Percentiles rank a stretch among this genome's conserved stretches.
phyloP scores from a whole-genome alignment of 805 yeast species.

The Clavispora fructus region DNA sequence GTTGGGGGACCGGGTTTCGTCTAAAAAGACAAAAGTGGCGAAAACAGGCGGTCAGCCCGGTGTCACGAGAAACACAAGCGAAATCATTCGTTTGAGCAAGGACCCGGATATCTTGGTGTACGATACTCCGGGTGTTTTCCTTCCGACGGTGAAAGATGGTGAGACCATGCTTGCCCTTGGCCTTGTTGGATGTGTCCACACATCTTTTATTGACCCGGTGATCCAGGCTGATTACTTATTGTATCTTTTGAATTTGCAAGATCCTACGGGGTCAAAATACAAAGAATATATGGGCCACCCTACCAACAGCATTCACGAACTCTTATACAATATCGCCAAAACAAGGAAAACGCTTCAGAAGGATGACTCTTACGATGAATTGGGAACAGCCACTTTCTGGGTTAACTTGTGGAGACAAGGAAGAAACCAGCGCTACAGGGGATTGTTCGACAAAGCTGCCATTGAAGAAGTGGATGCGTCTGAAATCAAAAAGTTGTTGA shows the following conservation, averaged over 20 bases:
- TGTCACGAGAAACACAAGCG: constrained; percentile 75
- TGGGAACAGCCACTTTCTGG: constrained; percentile 62
- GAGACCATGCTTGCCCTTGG: constrained; percentile 72
- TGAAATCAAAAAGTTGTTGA: constrained; percentile 19
- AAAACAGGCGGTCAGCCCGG: constrained; percentile 86
- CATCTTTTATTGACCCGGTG: constrained; percentile 71
- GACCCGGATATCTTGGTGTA: constrained; percentile 64
- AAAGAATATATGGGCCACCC: constrained; percentile 49
- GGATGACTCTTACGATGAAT: constrained; percentile 42
- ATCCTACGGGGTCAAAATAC: constrained; percentile 42
- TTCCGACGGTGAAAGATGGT: constrained; percentile 63
- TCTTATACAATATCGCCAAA: constrained; percentile 47
- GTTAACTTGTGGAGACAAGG: constrained; percentile 59
- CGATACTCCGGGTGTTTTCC: constrained; percentile 91
- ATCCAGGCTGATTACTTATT: constrained; percentile 82
- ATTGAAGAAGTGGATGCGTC: constrained; percentile 25
- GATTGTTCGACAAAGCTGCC: constrained; percentile 32
- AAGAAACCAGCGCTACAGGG: constrained; percentile 25
- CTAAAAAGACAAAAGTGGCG: constrained; percentile 59
- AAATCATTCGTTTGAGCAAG: constrained; percentile 56
- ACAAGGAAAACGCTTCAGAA: constrained; percentile 28
- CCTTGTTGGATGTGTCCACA: constrained; percentile 69
- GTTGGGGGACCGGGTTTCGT: constrained; percentile 24
- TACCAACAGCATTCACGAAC: constrained; percentile 62
- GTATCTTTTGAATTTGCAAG: constrained; percentile 64